phyloP scores from a whole-genome alignment of 257 asterid genomes.

The Gardenia jasminoides region DNA sequence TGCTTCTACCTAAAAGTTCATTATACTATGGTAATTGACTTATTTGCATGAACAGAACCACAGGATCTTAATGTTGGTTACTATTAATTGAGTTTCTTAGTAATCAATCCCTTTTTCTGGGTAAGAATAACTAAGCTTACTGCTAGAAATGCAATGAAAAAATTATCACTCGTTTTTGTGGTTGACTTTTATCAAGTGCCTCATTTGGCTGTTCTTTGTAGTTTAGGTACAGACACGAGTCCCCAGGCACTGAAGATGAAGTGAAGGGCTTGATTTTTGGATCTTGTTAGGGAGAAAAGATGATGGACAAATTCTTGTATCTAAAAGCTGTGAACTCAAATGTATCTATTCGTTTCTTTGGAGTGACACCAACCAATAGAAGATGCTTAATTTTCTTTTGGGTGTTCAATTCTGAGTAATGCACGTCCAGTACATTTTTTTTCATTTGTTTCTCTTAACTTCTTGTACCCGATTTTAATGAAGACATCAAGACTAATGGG shows the following conservation, averaged over 20 bases:
- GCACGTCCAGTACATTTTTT: too few relatives aligned
- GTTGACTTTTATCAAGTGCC: not conserved
- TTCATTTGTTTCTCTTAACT: too few relatives aligned
- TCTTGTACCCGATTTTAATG: too few relatives aligned
- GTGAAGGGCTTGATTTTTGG: not conserved
- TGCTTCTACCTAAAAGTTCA: too few relatives aligned
- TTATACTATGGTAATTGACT: too few relatives aligned
- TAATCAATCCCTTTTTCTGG: not conserved
- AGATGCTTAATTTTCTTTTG: not conserved
- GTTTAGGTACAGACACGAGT: not conserved
- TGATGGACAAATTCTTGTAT: constrained; percentile 8
- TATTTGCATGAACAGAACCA: too few relatives aligned
- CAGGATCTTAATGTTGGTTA: too few relatives aligned
- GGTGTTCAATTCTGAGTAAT: too few relatives aligned
- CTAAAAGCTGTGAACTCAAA: not conserved
- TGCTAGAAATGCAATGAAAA: not conserved
- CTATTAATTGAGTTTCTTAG: too few relatives aligned
- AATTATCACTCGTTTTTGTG: not conserved
- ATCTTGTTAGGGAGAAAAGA: not conserved
- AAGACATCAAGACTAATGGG: too few relatives aligned
- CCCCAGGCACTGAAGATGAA: not conserved
- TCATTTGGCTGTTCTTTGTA: not conserved
- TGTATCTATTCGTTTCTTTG: constrained; percentile 7
- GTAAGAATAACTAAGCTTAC: not conserved
- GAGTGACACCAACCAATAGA: constrained; percentile 8